Percentiles rank a stretch among this genome's conserved stretches.
Evolutionary conservation across 495 filamentous ascomycete genomes (phyloP).

Genomic region (Penicillium longicatenatum): DNA sequence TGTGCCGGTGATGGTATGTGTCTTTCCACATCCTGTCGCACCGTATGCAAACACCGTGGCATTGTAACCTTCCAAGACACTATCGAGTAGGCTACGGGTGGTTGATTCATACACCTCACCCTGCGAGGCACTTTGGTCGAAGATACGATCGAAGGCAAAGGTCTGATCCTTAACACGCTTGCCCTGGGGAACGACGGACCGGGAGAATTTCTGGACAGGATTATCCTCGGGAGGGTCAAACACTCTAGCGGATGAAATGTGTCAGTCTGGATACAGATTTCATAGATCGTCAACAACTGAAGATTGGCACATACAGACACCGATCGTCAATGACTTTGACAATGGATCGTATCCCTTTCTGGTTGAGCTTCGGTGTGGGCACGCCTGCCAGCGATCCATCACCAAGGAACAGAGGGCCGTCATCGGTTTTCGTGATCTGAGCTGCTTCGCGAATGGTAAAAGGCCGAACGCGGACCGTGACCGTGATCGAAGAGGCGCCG

Average conservation of each 20-base stretch:
- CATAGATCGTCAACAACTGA: neutral
- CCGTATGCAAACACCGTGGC: conserved; percentile 99
- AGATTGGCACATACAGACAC: conserved; percentile 71
- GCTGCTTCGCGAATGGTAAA: conserved; percentile 75
- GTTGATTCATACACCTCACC: conserved; percentile 96
- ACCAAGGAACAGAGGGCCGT: conserved; percentile 88
- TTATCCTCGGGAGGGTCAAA: conserved; percentile 98
- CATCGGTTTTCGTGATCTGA: conserved; percentile 73
- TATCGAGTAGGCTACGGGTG: conserved; percentile 85
- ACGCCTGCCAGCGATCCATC: conserved; percentile 88
- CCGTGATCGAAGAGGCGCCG: conserved; percentile 71
- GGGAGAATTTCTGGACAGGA: conserved; percentile 87
- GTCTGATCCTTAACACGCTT: conserved; percentile 98
- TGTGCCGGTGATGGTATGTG: conserved; percentile 96
- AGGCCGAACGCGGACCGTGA: conserved; percentile 83
- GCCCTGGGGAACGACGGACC: conserved; percentile 77
- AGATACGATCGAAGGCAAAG: conserved; percentile 94
- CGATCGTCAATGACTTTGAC: conserved; percentile 96
- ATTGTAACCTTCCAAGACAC: conserved; percentile 96
- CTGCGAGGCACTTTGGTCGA: conserved; percentile 93
- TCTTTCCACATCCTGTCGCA: conserved; percentile 97
- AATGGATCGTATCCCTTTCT: conserved; percentile 85
- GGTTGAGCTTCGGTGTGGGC: conserved; percentile 77
- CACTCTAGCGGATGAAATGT: conserved; percentile 56
- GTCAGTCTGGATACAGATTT: neutral